Evolutionary conservation across 148 eudicot species (phyloP).

Genomic region (Rhododendron kiyosumense): DNA sequence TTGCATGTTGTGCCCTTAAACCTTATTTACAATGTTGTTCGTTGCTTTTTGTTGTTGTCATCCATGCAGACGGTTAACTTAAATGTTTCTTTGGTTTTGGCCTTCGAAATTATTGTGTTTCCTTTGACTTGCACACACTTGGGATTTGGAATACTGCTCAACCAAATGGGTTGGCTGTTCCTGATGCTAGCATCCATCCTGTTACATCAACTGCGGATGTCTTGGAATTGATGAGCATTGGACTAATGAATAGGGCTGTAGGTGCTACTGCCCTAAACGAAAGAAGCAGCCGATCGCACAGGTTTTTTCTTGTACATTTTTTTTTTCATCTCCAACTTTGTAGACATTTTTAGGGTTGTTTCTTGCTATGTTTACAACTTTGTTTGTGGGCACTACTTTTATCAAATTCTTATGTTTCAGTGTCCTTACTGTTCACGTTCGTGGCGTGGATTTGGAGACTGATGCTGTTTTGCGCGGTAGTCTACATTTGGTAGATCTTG

Average conservation of each 20-base stretch:
- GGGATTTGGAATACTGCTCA: slow-evolving; percentile 89
- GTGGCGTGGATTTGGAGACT: slow-evolving; percentile 77
- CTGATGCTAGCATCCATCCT: slow-evolving; percentile 93
- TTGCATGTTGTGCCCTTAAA: not conserved
- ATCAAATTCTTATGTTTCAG: slow-evolving; percentile 34
- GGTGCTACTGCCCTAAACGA: slow-evolving; percentile 95
- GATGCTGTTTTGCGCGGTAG: slow-evolving; percentile 79
- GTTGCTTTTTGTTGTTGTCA: not conserved
- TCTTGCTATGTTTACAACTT: not conserved
- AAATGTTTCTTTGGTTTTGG: not conserved
- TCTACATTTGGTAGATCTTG: slow-evolving; percentile 95
- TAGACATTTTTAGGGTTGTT: not conserved
- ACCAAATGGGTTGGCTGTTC: slow-evolving; percentile 96
- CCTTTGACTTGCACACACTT: slow-evolving; percentile 86
- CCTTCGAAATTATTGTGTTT: slow-evolving; percentile 17
- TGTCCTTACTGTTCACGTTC: slow-evolving; percentile 91
- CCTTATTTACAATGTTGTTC: not conserved
- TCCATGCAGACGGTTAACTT: not conserved
- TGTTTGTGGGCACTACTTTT: slow-evolving; percentile 4
- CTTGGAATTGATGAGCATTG: slow-evolving; percentile 78
- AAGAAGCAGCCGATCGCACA: slow-evolving; percentile 98
- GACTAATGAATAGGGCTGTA: slow-evolving; percentile 90
- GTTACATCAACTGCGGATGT: slow-evolving; percentile 87
- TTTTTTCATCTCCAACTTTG: slow-evolving; percentile 2
- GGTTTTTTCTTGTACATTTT: slow-evolving; percentile 33